Evolutionary conservation across 192 early-diverging fungal genomes (phyloP).

Genomic region (Physocladia obscura): DNA sequence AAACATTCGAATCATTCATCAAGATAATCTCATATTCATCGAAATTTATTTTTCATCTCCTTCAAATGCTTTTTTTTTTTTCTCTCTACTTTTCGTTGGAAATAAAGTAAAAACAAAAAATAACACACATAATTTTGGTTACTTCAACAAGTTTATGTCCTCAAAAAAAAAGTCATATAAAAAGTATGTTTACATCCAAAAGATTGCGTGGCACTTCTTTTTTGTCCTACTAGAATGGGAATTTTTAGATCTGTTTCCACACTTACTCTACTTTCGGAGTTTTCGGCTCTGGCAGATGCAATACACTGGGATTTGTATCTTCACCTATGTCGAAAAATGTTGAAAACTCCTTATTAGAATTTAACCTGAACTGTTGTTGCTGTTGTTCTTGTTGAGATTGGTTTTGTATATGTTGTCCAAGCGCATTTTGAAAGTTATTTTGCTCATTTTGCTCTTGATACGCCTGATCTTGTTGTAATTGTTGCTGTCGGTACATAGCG

Average conservation of each 20-base stretch:
- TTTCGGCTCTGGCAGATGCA: neutral
- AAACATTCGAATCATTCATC: neutral
- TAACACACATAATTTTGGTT: neutral
- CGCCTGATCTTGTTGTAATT: too few species aligned
- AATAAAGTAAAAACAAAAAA: neutral
- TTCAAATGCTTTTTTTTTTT: neutral
- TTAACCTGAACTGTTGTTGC: neutral
- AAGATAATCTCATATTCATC: too few species aligned
- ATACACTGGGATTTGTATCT: neutral
- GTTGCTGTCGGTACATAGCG: too few species aligned
- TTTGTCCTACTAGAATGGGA: neutral
- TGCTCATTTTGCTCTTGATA: constrained; percentile 16
- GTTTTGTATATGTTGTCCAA: neutral
- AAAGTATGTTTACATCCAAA: neutral
- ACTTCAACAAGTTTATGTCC: neutral
- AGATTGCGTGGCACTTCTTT: neutral
- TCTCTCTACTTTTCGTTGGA: neutral
- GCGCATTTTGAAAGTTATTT: neutral
- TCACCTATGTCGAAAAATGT: constrained; percentile 23
- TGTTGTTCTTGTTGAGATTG: neutral
- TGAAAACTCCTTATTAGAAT: neutral
- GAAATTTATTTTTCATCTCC: too few species aligned
- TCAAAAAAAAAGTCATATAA: neutral
- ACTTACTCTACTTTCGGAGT: neutral
- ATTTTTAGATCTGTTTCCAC: neutral